Percentiles rank a stretch among this genome's conserved stretches.
These are phyloP conservation scores for Prunus mume DNA, from an alignment of 306 rosid genomes.

Conservation along the genomic window DNA sequence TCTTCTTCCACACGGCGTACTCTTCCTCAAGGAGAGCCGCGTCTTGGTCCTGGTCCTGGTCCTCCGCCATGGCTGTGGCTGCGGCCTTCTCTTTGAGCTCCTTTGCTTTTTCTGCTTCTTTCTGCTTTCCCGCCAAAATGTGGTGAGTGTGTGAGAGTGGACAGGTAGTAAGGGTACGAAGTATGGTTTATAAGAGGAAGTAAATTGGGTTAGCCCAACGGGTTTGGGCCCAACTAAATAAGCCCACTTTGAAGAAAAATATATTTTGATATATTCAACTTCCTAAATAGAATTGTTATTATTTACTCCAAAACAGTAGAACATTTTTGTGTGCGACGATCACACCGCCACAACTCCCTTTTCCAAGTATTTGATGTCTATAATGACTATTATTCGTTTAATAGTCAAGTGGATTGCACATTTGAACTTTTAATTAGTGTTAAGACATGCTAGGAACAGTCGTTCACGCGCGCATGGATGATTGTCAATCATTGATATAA, in stretches of 20 bases:
- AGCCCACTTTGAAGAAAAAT: background rate
- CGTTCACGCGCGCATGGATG: too few relatives aligned
- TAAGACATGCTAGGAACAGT: too few relatives aligned
- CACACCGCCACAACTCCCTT: too few relatives aligned
- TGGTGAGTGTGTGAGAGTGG: background rate
- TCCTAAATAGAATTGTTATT: too few relatives aligned
- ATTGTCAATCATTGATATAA: too few relatives aligned
- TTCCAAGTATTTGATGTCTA: too few relatives aligned
- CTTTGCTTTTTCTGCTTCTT: background rate
- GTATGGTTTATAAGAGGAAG: background rate
- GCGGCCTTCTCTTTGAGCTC: background rate
- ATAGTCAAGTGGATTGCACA: too few relatives aligned
- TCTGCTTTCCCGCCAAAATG: constrained; percentile 36
- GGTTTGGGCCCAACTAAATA: background rate
- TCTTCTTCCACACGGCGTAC: constrained; percentile 83
- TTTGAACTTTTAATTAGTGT: too few relatives aligned
- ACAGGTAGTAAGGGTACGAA: background rate
- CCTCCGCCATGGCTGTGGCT: constrained; percentile 41
- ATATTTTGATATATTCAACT: too few relatives aligned
- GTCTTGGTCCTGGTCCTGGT: constrained; percentile 29
- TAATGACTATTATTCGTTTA: too few relatives aligned
- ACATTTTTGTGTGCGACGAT: too few relatives aligned
- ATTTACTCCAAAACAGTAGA: too few relatives aligned
- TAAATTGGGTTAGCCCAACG: background rate
- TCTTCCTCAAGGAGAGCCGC: constrained; percentile 57